phyloP scores from a whole-genome alignment of 345 rosid species.

The Moringa oleifera region DNA sequence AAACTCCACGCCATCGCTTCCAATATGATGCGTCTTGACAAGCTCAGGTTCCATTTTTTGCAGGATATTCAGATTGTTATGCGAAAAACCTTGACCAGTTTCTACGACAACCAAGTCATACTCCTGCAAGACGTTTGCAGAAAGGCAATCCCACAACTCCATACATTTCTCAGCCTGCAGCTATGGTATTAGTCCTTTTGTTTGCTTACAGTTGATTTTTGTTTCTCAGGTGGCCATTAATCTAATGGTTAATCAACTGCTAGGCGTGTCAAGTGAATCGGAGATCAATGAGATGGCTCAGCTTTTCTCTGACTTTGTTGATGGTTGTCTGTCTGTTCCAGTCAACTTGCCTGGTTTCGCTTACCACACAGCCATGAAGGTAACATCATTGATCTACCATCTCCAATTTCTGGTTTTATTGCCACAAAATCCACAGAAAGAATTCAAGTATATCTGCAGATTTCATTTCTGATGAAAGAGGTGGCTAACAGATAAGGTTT shows the following conservation, averaged over 20 bases:
- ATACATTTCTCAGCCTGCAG: too few relatives aligned
- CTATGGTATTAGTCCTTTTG: too few relatives aligned
- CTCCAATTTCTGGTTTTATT: too few relatives aligned
- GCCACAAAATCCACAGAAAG: too few relatives aligned
- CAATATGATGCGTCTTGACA: slow-evolving; percentile 68
- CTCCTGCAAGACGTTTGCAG: slow-evolving; percentile 79
- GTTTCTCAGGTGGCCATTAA: slow-evolving; percentile 62
- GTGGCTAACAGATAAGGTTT: too few relatives aligned
- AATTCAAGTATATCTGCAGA: too few relatives aligned
- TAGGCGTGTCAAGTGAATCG: slow-evolving; percentile 52
- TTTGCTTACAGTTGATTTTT: slow-evolving; percentile 1
- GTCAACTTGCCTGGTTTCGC: slow-evolving; percentile 70
- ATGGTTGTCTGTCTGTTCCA: slow-evolving; percentile 87
- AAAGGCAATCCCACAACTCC: slow-evolving; percentile 71
- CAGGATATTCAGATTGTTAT: slow-evolving; percentile 55
- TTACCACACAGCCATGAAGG: slow-evolving; percentile 76
- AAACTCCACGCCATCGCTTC: slow-evolving; percentile 77
- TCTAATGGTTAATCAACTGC: slow-evolving; percentile 77
- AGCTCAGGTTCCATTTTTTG: slow-evolving; percentile 64
- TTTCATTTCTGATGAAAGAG: too few relatives aligned
- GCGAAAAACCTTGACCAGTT: slow-evolving; percentile 35
- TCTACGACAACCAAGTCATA: slow-evolving; percentile 43
- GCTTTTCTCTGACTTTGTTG: slow-evolving; percentile 75
- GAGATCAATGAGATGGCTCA: slow-evolving; percentile 74
- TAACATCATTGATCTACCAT: slow-evolving; percentile 11